Percentiles rank a stretch among this genome's conserved stretches.
Evolutionary conservation across 331 rosid species (phyloP).

Genomic region (Saraca asoca): DNA sequence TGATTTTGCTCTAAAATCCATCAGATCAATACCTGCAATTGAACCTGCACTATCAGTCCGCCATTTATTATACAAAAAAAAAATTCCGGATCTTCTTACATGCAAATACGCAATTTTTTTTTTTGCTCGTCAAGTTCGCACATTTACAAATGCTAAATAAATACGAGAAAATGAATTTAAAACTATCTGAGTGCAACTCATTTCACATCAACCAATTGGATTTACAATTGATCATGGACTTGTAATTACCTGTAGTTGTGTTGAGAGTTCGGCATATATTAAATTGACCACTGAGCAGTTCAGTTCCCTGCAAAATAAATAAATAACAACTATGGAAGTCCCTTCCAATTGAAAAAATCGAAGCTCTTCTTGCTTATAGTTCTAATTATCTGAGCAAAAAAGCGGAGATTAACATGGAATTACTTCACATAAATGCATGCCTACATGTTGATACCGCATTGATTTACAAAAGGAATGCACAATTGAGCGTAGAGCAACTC

Average conservation of each 20-base stretch:
- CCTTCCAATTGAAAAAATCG: too few species aligned
- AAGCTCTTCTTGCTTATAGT: too few species aligned
- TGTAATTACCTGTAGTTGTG: conserved; percentile 39
- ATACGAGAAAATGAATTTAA: too few species aligned
- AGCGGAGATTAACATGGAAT: background rate
- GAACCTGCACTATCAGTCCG: background rate
- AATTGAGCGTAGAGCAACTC: conserved; percentile 43
- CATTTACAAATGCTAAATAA: background rate
- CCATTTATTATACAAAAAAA: too few species aligned
- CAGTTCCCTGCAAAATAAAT: conserved; percentile 37
- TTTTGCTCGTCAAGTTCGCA: background rate
- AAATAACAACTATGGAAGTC: background rate
- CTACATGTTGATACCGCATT: conserved; percentile 45
- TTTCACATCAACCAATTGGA: background rate
- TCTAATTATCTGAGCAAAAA: background rate
- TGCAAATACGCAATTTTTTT: too few species aligned
- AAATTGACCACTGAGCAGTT: conserved; percentile 22
- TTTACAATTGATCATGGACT: background rate
- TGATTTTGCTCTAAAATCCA: conserved; percentile 39
- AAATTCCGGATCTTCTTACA: too few species aligned
- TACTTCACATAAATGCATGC: background rate
- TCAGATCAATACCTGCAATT: conserved; percentile 42
- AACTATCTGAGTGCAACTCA: conserved; percentile 1
- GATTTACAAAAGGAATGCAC: conserved; percentile 43
- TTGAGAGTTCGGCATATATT: conserved; percentile 32